Evolutionary conservation across 768 basidiomycete species (phyloP), one percentile per base, ranked within the genome.

Genomic region (Rhodotorula babjevae): DNA sequence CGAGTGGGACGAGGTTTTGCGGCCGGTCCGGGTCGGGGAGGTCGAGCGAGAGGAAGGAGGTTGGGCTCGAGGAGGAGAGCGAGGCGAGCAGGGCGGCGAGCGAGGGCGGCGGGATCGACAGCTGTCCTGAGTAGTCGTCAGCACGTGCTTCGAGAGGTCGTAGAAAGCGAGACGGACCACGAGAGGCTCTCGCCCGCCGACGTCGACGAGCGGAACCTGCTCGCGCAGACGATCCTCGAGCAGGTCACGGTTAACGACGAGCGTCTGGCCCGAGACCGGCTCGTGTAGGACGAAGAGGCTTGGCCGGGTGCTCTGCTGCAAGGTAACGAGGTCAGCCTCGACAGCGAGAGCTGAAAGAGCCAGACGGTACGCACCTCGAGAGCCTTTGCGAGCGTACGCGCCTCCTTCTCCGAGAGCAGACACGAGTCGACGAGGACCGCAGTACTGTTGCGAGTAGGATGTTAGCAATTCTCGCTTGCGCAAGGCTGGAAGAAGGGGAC

Each of bases 361-460:
- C n/a, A 12, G n/a, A 2, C 57, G 36, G 15, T 25, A 25, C 63
- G 53, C 21, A 65, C 64, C 12, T 27, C 5, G 14, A 65, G 50
- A 58, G 44, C 55, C 2, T 23, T 0, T 19, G 23, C 57, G 18
- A 73, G 58, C 9, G 25, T 2, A 23, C 1, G 33, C 1, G 68
- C 68, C 33, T 65, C 63, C 6, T 7, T n/a, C n/a, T 62, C 25
- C 14, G 63, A 65, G 0, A 73, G 47, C 8, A 60, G 12, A 4
- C 62, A 19, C 9, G 47, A 65, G 31, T 73, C 72, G 6, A 73
- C 18, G 36, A 73, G 25, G 0, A 47, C 50, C 2, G 64, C 68
- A 12, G 67, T 66, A 0, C 72, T 68, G 53, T 18, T 2, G 8
- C 21, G 18, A 23, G 14, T 9, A 25, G 4, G 15, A 1, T 25